A percentile compares a stretch with the other conserved stretches of the same genome.
These are phyloP conservation scores for Juglanconis sp. DNA, from an alignment of 2,329 filamentous ascomycete species.

Conservation along the genomic window DNA sequence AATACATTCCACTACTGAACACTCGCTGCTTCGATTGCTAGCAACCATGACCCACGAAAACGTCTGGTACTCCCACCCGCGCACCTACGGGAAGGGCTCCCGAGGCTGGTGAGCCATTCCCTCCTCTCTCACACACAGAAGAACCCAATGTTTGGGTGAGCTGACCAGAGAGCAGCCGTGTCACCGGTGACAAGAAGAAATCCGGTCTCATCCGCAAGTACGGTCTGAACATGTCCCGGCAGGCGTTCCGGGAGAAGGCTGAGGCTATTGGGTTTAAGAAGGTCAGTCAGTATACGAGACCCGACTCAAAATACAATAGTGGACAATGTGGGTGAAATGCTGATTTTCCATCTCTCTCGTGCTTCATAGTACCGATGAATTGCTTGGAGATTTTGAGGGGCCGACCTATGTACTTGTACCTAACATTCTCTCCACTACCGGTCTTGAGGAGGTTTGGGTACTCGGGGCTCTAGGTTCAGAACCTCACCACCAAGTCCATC, in stretches of 20 bases:
- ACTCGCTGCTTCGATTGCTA: too few species aligned
- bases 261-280: constrained; percentile 48
- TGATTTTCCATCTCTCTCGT: too few species aligned
- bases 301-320: not conserved
- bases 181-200: constrained; percentile 61
- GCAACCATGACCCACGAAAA: constrained; percentile 54
- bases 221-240: constrained; percentile 63
- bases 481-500: too few species aligned
- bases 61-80: constrained; percentile 81
- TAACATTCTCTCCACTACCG: too few species aligned
- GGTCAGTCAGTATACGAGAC: constrained; percentile 24
- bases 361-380: too few species aligned
- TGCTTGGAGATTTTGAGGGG: too few species aligned
- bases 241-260: constrained; percentile 50
- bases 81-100: constrained; percentile 76
- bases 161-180: constrained; percentile 4
- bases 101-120: constrained; percentile 63
- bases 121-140: constrained; percentile 25
- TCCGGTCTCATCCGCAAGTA: constrained; percentile 87
- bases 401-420: too few species aligned
- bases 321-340: too few species aligned
- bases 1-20: too few species aligned
- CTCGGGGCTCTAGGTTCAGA: too few species aligned
- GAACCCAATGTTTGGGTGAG: constrained; percentile 19
- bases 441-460: too few species aligned